phyloP scores from a whole-genome alignment of 108 stramenopile species.

The Cyclotella cryptica region DNA sequence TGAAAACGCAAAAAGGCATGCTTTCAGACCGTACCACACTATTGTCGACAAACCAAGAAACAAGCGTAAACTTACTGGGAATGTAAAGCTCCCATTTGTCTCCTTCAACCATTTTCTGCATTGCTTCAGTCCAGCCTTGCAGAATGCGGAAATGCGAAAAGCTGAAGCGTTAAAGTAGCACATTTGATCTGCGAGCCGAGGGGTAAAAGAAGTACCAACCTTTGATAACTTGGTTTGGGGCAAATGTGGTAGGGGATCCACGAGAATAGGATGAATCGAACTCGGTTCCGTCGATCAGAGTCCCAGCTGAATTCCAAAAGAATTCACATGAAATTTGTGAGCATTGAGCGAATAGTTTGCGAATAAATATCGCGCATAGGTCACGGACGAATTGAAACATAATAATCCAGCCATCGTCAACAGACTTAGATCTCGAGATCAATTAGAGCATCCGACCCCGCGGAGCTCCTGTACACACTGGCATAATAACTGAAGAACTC shows the following conservation, averaged over 20 bases:
- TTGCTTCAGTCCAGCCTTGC: slow-evolving; percentile 79
- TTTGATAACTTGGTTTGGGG: slow-evolving; percentile 93
- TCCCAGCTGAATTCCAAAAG: slow-evolving; percentile 57
- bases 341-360: neutral
- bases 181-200: neutral
- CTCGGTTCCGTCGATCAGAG: slow-evolving; percentile 85
- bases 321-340: neutral
- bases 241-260: slow-evolving; percentile 87
- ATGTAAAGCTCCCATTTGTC: slow-evolving; percentile 90
- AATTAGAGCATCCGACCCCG: neutral
- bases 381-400: neutral
- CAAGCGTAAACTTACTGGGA: slow-evolving; percentile 38
- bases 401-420: neutral
- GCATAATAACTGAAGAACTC: neutral
- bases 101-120: slow-evolving; percentile 90
- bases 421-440: neutral
- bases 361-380: neutral
- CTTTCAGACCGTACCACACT: too few relatives aligned
- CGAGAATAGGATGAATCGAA: slow-evolving; percentile 91
- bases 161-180: too few relatives aligned
- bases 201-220: neutral
- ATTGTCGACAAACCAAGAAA: too few relatives aligned
- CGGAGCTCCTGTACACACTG: too few relatives aligned
- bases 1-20: too few relatives aligned
- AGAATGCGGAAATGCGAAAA: slow-evolving; percentile 1